Base-by-base conservation (phyloP, 345 rosid species). In the Linum usitatissimum region DNA sequence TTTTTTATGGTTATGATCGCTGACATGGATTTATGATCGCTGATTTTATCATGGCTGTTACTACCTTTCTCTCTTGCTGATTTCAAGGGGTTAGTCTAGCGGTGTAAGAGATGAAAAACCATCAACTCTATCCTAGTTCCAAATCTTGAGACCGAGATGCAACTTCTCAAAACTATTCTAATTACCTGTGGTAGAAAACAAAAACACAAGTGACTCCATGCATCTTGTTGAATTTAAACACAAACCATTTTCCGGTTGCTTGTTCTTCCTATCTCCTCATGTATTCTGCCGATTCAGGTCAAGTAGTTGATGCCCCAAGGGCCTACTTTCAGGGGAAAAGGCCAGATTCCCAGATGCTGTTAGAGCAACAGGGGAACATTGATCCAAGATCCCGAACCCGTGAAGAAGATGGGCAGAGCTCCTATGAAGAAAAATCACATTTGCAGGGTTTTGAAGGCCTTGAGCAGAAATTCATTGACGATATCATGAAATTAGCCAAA, bases 401-500 rank as follows among this genome's bases (percentile, higher is more conserved):
- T 71, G 85, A 79, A 18, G 80, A 81, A 73, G 83, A 82, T 34
- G 74, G 73, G 64, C 79, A 82, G 19, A 57, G 69, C 58, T 83
- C 84, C 21, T 81, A 75, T 65, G 89, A 77, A 68, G 81, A 80
- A 38, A 74, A 74, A 71, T 68, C 76, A 53, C 65, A 73, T 60
- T 60, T 77, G 9, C 80, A 71, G 40, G 73, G 78, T 21, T 87
- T 83, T 77, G 92, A 85, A 70, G 80, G 83, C 64, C 77, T 90
- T 30, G 87, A 87, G 70, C 85, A 77, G 68, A 87, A 84, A 70
- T 85, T 85, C 74, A 76, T 68, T 66, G 93, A 85, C 66, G 95
- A 85, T 69, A 70, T 90, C 62, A 61, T 60, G 57, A 85, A 83
- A 71, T 81, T 90, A 64, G 81, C 80, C 19, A 90, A 87, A 62